phyloP scores from a whole-genome alignment of 768 basidiomycete genomes.

The Tylopilus sp. region DNA sequence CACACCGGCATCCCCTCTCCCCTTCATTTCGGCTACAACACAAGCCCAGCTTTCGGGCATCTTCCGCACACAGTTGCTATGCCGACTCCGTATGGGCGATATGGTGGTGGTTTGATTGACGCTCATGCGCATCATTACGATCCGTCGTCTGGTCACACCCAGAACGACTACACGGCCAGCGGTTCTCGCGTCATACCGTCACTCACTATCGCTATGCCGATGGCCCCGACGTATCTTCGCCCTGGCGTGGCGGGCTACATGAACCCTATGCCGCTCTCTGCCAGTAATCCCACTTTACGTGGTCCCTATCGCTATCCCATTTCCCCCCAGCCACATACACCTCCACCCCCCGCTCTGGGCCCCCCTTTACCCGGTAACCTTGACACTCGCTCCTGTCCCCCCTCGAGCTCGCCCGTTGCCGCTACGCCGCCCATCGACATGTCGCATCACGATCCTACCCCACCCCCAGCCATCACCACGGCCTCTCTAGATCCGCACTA shows the following conservation, averaged over 20 bases:
- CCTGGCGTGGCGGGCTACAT: neutral
- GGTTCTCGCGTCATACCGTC: neutral
- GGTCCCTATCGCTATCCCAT: neutral
- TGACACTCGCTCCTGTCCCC: neutral
- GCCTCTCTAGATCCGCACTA: neutral
- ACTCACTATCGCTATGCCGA: slow-evolving; percentile 2
- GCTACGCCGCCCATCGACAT: neutral
- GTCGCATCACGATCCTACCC: neutral
- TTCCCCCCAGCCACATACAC: neutral
- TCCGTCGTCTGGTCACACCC: neutral
- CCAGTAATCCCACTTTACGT: neutral
- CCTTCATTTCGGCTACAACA: neutral
- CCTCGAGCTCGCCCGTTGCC: neutral
- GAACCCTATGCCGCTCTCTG: neutral
- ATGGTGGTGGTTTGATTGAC: neutral
- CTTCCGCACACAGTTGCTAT: neutral
- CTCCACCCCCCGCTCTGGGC: neutral
- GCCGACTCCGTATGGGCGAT: neutral
- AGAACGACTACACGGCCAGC: neutral
- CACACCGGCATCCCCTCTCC: neutral
- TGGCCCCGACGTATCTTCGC: neutral
- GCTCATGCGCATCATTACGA: neutral
- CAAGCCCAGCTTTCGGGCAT: neutral
- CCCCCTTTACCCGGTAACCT: neutral
- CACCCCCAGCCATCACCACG: neutral